Evolutionary conservation across 768 basidiomycete genomes (phyloP), one percentile per base, ranked within the genome.

Genomic region (Lanmaoa rubissima): DNA sequence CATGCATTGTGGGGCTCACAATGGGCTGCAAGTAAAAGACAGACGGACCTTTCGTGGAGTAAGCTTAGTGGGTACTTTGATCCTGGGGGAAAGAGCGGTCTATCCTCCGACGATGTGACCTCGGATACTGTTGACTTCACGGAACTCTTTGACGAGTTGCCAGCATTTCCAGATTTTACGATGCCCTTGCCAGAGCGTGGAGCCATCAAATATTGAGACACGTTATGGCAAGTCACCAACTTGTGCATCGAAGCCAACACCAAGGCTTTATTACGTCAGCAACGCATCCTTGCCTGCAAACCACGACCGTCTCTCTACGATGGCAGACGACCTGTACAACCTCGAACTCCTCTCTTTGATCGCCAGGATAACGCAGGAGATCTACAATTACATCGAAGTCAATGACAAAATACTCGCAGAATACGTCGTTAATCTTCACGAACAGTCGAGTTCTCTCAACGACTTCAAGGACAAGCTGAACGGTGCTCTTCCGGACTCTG

Each of bases 321-420:
- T 89, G 87, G 75, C 85, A 41, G 83, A 87, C 61, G 93, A 95
- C 76, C 77, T 99, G 58, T 90, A 95, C 76, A 86, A 92, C 71
- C 89, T 99, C 73, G 97, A 98, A 73, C 80, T 89, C 57, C 85
- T 99, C 47, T 95, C 94, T 38, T 79, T 98, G 41, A 87, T 97
- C 55, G 86, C 89, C 57, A 90, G 92, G 70, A 91, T 99, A 66
- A 89, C 89, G 0, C 92, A 95, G 72, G 95, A 98, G 70, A 84
- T 98, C 45, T 85, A 88, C 73, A 98, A 97, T 65, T 86, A 98
- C 69, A 80, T 82, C 50, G 88, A 84, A 16, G 73, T 91, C 38
- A 89, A 86, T 69, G 95, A 99, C 80, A 96, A 95, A 70, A 88
- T 90, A 3, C 80, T 96, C 46, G 94, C 97, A 13, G 96, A 98